Evolutionary conservation across 1,284 basidiomycete genomes (phyloP), one percentile per base, ranked within the genome.

Genomic region (Ustilago cynodontis): DNA sequence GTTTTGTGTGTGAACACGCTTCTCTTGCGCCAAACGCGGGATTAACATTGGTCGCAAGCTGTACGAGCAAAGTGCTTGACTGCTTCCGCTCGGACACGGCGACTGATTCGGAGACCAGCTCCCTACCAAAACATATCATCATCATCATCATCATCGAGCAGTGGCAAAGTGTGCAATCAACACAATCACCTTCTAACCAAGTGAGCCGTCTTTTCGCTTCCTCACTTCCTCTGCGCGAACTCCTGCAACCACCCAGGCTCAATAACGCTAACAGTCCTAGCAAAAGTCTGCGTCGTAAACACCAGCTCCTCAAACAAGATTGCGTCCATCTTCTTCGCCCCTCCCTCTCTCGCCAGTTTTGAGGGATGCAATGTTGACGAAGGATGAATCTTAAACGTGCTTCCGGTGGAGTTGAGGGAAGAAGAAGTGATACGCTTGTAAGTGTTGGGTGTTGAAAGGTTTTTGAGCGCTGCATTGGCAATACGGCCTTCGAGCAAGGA

Each of bases 281-380:
- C 85, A 56, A 81, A 85, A 6, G 73, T 77, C 51, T 83, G 80
- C 1, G 79, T 80, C 1, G 85, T 85, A n/a, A 84, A 75, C n/a
- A 82, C 73, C 7, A 85, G 59, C 63, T 86, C 85, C 33, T 86
- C 85, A 56, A 86, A 85, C 51, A 85, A 50, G 49, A 86, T 80
- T 24, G 78, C 74, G 31, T 68, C 71, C 52, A 65, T 59, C 47
- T 60, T 66, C 28, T 55, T 62, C 7, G 4, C 31, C 2, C 45
- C 62, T 0, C 57, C 50, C 55, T 77, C 57, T 50, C 66, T 41
- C 49, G 66, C 65, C 54, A 74, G 18, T 13, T 70, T 67, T 14
- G 71, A 61, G 0, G 77, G 70, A 49, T 81, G 78, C 54, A 86
- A 51, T 0, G 71, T 64, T 22, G 81, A 82, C 20, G 74, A 64